These are phyloP conservation scores for Penicillium hesseltinei DNA, from an alignment of 2,329 filamentous ascomycete species.

Conservation along the genomic window DNA sequence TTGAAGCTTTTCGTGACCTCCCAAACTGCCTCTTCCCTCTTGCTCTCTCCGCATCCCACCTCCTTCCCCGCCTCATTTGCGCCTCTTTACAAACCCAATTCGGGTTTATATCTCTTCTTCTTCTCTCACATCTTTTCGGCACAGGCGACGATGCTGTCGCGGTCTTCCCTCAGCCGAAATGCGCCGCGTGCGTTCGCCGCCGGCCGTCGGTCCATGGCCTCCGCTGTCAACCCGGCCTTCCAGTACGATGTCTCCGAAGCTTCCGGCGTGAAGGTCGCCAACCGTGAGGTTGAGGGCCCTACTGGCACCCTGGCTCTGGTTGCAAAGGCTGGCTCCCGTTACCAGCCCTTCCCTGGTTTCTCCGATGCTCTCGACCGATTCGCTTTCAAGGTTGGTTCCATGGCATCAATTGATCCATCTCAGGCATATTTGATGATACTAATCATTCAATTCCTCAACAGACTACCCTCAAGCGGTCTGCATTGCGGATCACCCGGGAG, in stretches of 20 bases:
- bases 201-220: conserved; percentile 62
- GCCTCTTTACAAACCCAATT: conserved; percentile 34
- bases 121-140: conserved; percentile 47
- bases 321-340: conserved; percentile 90
- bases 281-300: conserved; percentile 81
- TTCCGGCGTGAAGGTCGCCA: conserved; percentile 86
- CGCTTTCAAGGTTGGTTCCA: conserved; percentile 80
- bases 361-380: conserved; percentile 89
- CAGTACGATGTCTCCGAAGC: conserved; percentile 85
- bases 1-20: conserved; percentile 45
- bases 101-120: conserved; percentile 31
- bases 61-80: conserved; percentile 33
- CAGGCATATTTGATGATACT: conserved; percentile 4
- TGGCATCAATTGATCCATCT: conserved; percentile 23
- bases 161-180: conserved; percentile 63
- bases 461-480: conserved; percentile 79
- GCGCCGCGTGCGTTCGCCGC: conserved; percentile 61
- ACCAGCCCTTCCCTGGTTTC: conserved; percentile 84
- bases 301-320: conserved; percentile 90
- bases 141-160: conserved; percentile 65
- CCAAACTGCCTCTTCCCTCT: conserved; percentile 27
- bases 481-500: conserved; percentile 90
- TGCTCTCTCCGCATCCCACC: conserved; percentile 27
- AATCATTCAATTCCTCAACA: conserved; percentile 51
- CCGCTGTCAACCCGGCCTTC: conserved; percentile 68